These are phyloP conservation scores for Didymella pinodella DNA, from an alignment of 2,329 filamentous ascomycete genomes.

Conservation along the genomic window DNA sequence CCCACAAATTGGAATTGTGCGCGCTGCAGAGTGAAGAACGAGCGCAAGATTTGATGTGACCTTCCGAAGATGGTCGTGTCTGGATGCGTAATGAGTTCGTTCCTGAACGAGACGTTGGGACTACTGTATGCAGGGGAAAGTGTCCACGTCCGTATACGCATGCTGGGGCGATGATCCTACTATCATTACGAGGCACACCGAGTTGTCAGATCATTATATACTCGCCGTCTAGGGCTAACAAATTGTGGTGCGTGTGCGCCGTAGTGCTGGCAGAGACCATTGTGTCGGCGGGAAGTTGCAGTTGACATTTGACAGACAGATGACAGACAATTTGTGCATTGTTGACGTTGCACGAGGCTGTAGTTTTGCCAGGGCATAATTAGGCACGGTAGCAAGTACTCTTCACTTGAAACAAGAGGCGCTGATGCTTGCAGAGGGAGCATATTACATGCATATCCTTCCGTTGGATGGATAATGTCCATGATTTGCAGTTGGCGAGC, in stretches of 20 bases:
- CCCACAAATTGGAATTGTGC: constrained; percentile 1
- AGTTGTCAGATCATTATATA: neutral
- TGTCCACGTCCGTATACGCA: constrained; percentile 3
- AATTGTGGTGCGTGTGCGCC: constrained; percentile 1
- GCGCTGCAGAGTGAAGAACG: neutral
- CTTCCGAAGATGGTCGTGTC: constrained; percentile 2
- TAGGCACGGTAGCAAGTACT: constrained; percentile 13
- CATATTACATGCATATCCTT: constrained; percentile 6
- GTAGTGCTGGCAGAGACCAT: constrained; percentile 14
- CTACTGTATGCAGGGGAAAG: constrained; percentile 13
- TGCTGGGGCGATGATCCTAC: constrained; percentile 2
- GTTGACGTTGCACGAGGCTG: constrained; percentile 15
- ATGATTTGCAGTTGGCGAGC: constrained; percentile 16
- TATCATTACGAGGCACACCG: constrained; percentile 4
- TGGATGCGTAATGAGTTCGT: constrained; percentile 3
- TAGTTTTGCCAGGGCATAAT: constrained; percentile 3
- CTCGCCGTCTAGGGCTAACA: neutral
- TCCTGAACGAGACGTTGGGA: constrained; percentile 11
- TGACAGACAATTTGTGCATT: constrained; percentile 11
- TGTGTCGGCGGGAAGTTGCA: constrained; percentile 17
- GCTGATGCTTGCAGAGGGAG: constrained; percentile 16
- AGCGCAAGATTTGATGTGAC: neutral
- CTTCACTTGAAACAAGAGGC: constrained; percentile 21
- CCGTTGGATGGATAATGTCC: constrained; percentile 14
- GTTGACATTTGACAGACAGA: constrained; percentile 16